Percentiles rank a stretch among this genome's conserved stretches.
These are phyloP conservation scores for Diaporthe batatas DNA, from an alignment of 2,329 filamentous ascomycete genomes.

Conservation along the genomic window DNA sequence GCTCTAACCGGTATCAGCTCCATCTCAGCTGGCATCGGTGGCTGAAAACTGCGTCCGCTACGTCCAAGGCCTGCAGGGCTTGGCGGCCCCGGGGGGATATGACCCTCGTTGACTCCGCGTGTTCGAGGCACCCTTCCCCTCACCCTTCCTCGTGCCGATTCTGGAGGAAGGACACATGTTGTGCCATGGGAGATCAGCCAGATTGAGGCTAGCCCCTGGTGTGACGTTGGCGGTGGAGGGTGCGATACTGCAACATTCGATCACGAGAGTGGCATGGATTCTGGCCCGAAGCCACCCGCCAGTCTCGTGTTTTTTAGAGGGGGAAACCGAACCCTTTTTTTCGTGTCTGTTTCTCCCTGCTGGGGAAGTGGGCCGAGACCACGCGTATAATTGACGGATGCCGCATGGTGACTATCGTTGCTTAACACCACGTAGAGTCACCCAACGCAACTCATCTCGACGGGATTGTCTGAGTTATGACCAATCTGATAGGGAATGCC, in stretches of 20 bases:
- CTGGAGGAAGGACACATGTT: constrained; percentile 16
- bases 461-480: constrained; percentile 28
- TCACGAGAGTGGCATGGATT: constrained; percentile 17
- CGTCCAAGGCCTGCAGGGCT: constrained; percentile 25
- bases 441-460: constrained; percentile 2
- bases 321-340: background rate
- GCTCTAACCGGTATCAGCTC: constrained; percentile 25
- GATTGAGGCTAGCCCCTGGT: background rate
- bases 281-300: background rate
- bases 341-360: constrained; percentile 2
- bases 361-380: constrained; percentile 5
- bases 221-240: background rate
- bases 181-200: constrained; percentile 12
- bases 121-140: background rate
- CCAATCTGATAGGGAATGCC: background rate
- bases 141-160: constrained; percentile 18
- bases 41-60: constrained; percentile 28
- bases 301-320: constrained; percentile 1
- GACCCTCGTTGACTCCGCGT: constrained; percentile 15
- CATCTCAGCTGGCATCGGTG: constrained; percentile 26
- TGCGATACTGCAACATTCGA: background rate
- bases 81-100: background rate
- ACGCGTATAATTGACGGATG: background rate
- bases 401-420: background rate
- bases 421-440: background rate